A percentile compares a stretch with the other conserved stretches of the same genome.
Conservation (phyloP, 2,329 filamentous ascomycete species). For the Tolypocladium cylindrosporum region DNA sequence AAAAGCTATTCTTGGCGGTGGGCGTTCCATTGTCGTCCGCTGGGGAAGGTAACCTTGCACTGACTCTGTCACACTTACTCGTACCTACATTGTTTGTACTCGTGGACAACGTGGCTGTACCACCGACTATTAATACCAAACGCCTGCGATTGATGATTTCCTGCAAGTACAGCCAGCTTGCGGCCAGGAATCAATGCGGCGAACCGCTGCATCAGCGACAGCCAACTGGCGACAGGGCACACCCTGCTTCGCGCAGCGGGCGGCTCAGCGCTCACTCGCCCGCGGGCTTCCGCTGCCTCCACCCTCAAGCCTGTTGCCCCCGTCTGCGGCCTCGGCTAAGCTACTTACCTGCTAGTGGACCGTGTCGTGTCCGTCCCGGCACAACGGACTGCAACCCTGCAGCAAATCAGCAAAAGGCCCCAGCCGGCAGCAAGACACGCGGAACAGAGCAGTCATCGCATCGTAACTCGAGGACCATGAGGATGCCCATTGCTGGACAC, state of each 20-base stretch:
- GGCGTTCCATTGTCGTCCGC: too few relatives aligned
- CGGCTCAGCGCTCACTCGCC: too few relatives aligned
- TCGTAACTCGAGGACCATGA: neutral
- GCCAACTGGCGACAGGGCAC: neutral
- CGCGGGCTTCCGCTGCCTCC: too few relatives aligned
- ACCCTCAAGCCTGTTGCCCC: too few relatives aligned
- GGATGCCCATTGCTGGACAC: neutral
- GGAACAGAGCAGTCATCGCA: neutral
- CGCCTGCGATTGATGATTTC: neutral
- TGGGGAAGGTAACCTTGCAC: too few relatives aligned
- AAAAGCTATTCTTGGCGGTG: too few relatives aligned
- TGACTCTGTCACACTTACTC: too few relatives aligned
- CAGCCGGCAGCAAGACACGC: neutral
- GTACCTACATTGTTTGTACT: too few relatives aligned
- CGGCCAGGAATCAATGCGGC: neutral
- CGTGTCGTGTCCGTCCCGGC: neutral
- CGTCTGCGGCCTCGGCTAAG: too few relatives aligned
- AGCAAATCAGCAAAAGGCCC: neutral
- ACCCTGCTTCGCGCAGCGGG: neutral
- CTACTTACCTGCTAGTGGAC: neutral
- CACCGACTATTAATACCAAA: neutral
- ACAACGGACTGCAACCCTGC: neutral
- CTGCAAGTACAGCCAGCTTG: too few relatives aligned
- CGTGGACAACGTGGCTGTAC: too few relatives aligned
- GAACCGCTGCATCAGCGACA: neutral